Evolutionary conservation across 257 asterid genomes (phyloP).

Genomic region (Penstemon newberryi): DNA sequence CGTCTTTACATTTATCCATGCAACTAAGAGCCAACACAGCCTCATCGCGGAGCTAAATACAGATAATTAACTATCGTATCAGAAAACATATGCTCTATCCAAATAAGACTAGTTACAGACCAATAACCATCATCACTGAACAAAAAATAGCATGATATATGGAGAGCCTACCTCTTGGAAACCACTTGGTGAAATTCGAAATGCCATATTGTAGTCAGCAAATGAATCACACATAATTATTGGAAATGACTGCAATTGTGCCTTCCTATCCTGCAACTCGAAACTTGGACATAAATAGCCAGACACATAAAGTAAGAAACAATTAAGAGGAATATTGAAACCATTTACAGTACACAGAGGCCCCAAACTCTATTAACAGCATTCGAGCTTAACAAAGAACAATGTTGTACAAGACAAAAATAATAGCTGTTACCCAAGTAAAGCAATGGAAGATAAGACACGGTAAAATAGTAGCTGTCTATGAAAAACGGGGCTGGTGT

Average conservation of each 20-base stretch:
- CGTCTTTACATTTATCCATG: constrained; percentile 71
- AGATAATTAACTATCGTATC: constrained; percentile 21
- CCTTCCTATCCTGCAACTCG: constrained; percentile 63
- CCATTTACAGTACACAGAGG: constrained; percentile 1
- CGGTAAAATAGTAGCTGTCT: neutral
- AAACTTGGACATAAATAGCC: constrained; percentile 15
- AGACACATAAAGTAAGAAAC: constrained; percentile 22
- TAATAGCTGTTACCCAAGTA: constrained; percentile 8
- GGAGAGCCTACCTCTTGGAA: constrained; percentile 67
- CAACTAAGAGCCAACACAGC: constrained; percentile 71
- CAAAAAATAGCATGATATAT: neutral
- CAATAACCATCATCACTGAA: constrained; percentile 14
- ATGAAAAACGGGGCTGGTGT: constrained; percentile 3
- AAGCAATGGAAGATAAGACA: constrained; percentile 15
- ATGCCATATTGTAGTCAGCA: constrained; percentile 72
- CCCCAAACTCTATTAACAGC: constrained; percentile 19
- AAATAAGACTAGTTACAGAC: constrained; percentile 13
- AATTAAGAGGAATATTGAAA: neutral
- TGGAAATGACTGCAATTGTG: constrained; percentile 63
- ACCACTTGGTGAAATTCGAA: constrained; percentile 79
- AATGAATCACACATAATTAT: constrained; percentile 69
- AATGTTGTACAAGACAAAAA: constrained; percentile 12
- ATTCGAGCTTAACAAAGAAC: constrained; percentile 4
- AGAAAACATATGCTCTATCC: constrained; percentile 15
- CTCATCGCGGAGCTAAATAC: constrained; percentile 70